Base-by-base conservation (phyloP, 1,139 yeast genomes). In the Magnusiomyces starmeri region DNA sequence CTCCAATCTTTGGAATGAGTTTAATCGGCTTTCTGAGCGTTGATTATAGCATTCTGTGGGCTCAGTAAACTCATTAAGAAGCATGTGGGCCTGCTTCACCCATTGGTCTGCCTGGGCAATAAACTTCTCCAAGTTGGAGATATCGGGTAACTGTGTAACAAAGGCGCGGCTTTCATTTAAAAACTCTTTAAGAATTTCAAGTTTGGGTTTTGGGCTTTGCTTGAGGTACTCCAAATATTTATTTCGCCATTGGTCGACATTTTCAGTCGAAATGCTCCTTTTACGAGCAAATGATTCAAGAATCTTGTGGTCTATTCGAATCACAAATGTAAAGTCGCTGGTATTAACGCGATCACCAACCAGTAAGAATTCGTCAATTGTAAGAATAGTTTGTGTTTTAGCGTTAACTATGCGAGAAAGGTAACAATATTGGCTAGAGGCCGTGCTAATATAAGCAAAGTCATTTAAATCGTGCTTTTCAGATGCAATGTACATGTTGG, bases 91-190 rank as follows among this genome's bases (percentile, higher is more conserved):
- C 43, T 76, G 75, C 21, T 78, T 83, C 24, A 76, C 72, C 75
- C 85, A 81, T 4, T 63, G 65, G 48, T 74, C 74, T 0, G 83
- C 77, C 29, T 68, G 65, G 2, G 68, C 67, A 32, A 82, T 69
- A 58, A 79, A 77, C 2, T 58, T 54, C 48, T 72, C 68, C 53
- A 82, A 67, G 37, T 60, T 60, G 10, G 57, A 56, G 44, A 75
- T 74, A 18, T 68, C 70, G 18, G 72, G 58, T 55, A 59, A 60
- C 3, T 59, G 61, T 40, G 60, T 63, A 46, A 73, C 69, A 2
- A 81, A 73, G 48, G 74, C 69, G 56, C 82, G 84, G 3, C 86
- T 85, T 52, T 83, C 89, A 8, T 62, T 59, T 2, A 77, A 66
- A 20, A 83, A 60, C 0, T 70, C 56, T 54, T 72, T 75, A 55